Percentiles rank a stretch among this genome's conserved stretches.
Conservation (phyloP, 352 stramenopile species). For the Plasmopara viticola region DNA sequence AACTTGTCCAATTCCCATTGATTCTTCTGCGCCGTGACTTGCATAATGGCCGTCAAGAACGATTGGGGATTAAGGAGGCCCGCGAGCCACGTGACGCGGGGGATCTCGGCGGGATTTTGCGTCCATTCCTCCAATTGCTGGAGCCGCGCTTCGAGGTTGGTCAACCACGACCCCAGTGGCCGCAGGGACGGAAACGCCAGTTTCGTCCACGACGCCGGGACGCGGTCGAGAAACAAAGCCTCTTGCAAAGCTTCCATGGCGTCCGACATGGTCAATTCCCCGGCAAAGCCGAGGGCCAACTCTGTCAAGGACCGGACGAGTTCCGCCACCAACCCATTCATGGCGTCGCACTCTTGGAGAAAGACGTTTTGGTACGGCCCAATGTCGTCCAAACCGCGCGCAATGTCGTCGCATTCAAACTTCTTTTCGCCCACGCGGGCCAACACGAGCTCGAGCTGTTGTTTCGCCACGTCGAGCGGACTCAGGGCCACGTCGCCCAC, state of each 20-base stretch:
- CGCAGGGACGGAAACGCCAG: slow-evolving; percentile 91
- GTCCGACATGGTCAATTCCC: slow-evolving; percentile 97
- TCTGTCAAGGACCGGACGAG: slow-evolving; percentile 95
- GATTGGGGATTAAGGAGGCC: slow-evolving; percentile 95
- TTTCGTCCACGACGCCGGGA: slow-evolving; percentile 93
- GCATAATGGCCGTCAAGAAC: slow-evolving; percentile 96
- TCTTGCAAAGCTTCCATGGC: slow-evolving; percentile 95
- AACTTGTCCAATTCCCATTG: slow-evolving; percentile 96
- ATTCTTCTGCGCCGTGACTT: slow-evolving; percentile 97
- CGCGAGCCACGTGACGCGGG: slow-evolving; percentile 93
- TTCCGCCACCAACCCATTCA: slow-evolving; percentile 93
- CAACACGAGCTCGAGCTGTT: slow-evolving; percentile 89
- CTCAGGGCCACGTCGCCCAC: slow-evolving; percentile 86
- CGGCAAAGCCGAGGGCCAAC: slow-evolving; percentile 94
- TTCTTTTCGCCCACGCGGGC: slow-evolving; percentile 95
- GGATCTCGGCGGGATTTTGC: slow-evolving; percentile 94
- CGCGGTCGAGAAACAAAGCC: slow-evolving; percentile 89
- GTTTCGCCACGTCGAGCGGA: slow-evolving; percentile 89
- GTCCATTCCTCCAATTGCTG: slow-evolving; percentile 96
- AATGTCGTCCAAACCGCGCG: slow-evolving; percentile 90
- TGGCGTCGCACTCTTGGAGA: slow-evolving; percentile 96
- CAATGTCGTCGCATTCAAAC: slow-evolving; percentile 96
- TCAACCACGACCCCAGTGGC: slow-evolving; percentile 89
- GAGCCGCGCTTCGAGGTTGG: slow-evolving; percentile 89
- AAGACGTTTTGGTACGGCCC: slow-evolving; percentile 96